These are phyloP conservation scores for Aphanocladium album DNA, from an alignment of 2,329 filamentous ascomycete species.

Conservation along the genomic window DNA sequence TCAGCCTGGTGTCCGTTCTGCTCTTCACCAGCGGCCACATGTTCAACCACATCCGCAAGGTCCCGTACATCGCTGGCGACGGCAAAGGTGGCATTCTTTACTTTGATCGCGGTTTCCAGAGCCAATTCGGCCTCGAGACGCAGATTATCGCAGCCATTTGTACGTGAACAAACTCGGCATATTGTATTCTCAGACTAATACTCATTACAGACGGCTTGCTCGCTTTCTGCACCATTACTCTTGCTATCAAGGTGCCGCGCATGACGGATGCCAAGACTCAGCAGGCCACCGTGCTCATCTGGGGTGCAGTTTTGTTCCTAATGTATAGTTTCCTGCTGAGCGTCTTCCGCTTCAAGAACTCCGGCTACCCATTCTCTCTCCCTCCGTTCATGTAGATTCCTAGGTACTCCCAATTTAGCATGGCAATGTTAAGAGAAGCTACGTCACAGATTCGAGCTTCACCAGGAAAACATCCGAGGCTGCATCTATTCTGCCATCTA, in stretches of 20 bases:
- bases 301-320: slow-evolving; percentile 70
- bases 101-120: slow-evolving; percentile 88
- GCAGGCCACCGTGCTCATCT: slow-evolving; percentile 74
- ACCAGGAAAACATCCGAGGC: neutral
- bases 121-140: slow-evolving; percentile 88
- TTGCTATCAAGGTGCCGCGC: slow-evolving; percentile 88
- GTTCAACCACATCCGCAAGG: slow-evolving; percentile 98
- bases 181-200: neutral
- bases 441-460: neutral
- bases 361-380: slow-evolving; percentile 87
- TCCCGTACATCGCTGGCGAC: slow-evolving; percentile 84
- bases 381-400: slow-evolving; percentile 69
- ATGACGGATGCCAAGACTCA: slow-evolving; percentile 73
- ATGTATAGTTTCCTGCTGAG: slow-evolving; percentile 94
- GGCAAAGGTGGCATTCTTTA: slow-evolving; percentile 83
- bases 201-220: slow-evolving; percentile 55
- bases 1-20: slow-evolving; percentile 83
- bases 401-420: too few relatives aligned
- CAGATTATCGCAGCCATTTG: slow-evolving; percentile 92
- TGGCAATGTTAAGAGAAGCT: neutral
- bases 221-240: slow-evolving; percentile 84
- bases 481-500: neutral
- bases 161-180: slow-evolving; percentile 46
- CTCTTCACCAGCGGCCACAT: slow-evolving; percentile 96
- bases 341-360: slow-evolving; percentile 91